Percentiles rank a stretch among this genome's conserved stretches.
These are phyloP conservation scores for Aquanectria penicillioides DNA, from an alignment of 2,329 filamentous ascomycete species.

Conservation along the genomic window DNA sequence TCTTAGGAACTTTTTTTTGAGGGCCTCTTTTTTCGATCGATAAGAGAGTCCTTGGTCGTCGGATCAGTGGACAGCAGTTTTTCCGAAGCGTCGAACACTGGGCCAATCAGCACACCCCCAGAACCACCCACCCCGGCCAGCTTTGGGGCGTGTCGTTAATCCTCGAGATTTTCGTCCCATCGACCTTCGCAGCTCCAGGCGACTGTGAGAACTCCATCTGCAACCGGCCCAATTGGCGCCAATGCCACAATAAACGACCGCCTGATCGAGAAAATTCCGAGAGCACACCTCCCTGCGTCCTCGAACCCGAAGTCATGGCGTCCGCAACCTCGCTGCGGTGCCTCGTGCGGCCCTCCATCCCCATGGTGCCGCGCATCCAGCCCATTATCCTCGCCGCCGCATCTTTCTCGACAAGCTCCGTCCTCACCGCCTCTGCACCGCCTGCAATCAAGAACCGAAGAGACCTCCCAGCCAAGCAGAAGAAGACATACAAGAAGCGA, in stretches of 20 bases:
- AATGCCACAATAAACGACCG: slow-evolving; percentile 39
- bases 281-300: not conserved
- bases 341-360: slow-evolving; percentile 51
- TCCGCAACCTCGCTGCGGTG: slow-evolving; percentile 54
- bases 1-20: slow-evolving; percentile 39
- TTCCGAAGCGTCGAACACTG: slow-evolving; percentile 25
- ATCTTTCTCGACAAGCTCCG: slow-evolving; percentile 52
- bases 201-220: slow-evolving; percentile 34
- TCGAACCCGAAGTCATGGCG: slow-evolving; percentile 46
- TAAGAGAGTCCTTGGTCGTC: slow-evolving; percentile 35
- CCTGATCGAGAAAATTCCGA: slow-evolving; percentile 13
- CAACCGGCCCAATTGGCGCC: slow-evolving; percentile 43
- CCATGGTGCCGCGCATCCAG: slow-evolving; percentile 47
- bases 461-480: slow-evolving; percentile 50
- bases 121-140: slow-evolving; percentile 16
- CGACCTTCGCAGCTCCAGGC: slow-evolving; percentile 39
- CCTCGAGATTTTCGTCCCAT: slow-evolving; percentile 44
- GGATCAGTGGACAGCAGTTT: slow-evolving; percentile 41
- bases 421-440: slow-evolving; percentile 42
- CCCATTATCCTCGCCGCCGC: slow-evolving; percentile 47
- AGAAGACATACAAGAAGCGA: slow-evolving; percentile 65
- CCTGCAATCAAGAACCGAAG: slow-evolving; percentile 48
- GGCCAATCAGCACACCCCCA: slow-evolving; percentile 28
- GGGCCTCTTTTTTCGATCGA: slow-evolving; percentile 38
- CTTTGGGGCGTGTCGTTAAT: slow-evolving; percentile 38